Conservation (phyloP, 2,329 filamentous ascomycete species). For the Xylariaceae sp. region DNA sequence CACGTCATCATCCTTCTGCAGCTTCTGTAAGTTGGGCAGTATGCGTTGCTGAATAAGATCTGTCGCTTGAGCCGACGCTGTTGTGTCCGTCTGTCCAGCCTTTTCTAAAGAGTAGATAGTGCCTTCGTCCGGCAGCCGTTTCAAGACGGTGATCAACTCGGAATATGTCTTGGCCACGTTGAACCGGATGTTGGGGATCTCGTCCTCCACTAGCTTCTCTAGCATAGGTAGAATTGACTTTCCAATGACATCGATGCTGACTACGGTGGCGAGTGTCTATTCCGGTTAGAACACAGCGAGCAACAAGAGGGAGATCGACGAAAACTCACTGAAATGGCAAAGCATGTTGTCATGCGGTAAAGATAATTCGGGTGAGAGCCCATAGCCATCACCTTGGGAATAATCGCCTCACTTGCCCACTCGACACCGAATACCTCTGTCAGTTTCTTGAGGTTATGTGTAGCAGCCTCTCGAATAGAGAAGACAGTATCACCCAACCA, state of each 20-base stretch:
- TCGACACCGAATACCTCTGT: slow-evolving; percentile 98
- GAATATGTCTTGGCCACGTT: slow-evolving; percentile 98
- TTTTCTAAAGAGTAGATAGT: slow-evolving; percentile 85
- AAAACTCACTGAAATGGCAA: slow-evolving; percentile 85
- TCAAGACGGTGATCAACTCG: slow-evolving; percentile 84
- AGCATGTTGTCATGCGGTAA: slow-evolving; percentile 99
- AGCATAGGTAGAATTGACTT: slow-evolving; percentile 94
- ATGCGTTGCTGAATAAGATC: slow-evolving; percentile 83
- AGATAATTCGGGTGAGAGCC: slow-evolving; percentile 97
- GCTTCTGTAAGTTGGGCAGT: slow-evolving; percentile 85
- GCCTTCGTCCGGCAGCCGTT: slow-evolving; percentile 82
- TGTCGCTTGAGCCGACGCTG: slow-evolving; percentile 66
- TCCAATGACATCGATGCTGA: slow-evolving; percentile 89
- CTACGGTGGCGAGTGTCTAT: slow-evolving; percentile 87
- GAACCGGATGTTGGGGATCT: slow-evolving; percentile 98
- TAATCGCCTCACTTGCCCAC: slow-evolving; percentile 95
- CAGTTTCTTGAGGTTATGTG: slow-evolving; percentile 95
- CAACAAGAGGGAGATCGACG: neutral
- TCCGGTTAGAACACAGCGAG: slow-evolving; percentile 13
- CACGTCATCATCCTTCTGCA: slow-evolving; percentile 96
- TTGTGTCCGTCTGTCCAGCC: slow-evolving; percentile 53
- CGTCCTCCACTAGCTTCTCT: slow-evolving; percentile 86
- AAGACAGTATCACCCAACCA: slow-evolving; percentile 99
- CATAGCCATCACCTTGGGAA: slow-evolving; percentile 98
- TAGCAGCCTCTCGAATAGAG: slow-evolving; percentile 95